Conservation (phyloP, 2,329 filamentous ascomycete genomes). For the Davidsoniella australis region DNA sequence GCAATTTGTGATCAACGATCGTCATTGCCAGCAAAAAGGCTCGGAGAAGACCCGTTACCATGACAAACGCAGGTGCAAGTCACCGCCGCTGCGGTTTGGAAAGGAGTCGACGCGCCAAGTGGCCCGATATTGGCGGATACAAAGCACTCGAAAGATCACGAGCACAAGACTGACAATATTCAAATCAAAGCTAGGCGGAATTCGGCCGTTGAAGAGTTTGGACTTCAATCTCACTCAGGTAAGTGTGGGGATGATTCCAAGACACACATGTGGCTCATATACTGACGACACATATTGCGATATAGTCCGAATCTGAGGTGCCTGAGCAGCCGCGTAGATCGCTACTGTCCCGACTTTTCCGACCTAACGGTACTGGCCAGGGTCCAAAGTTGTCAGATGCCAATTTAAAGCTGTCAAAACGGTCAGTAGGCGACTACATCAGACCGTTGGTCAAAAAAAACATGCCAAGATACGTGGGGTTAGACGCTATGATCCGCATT, state of each 20-base stretch:
- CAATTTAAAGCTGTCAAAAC: conserved; percentile 8
- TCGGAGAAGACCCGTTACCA: no score
- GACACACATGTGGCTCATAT: no score
- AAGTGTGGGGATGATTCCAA: conserved; percentile 14
- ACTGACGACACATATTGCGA: conserved; percentile 11
- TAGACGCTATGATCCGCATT: conserved; percentile 43
- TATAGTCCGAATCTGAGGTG: conserved; percentile 12
- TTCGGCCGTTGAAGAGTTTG: conserved; percentile 25
- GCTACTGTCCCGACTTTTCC: conserved; percentile 10
- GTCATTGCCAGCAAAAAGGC: no score
- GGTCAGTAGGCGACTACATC: conserved; percentile 11
- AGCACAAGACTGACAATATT: no score
- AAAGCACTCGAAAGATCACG: no score
- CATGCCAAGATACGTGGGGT: conserved; percentile 20
- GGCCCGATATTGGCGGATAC: not conserved
- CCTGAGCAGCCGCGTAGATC: conserved; percentile 12
- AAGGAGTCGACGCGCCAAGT: not conserved
- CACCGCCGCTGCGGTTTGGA: no score
- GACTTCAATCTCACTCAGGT: conserved; percentile 22
- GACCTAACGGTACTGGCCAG: not conserved
- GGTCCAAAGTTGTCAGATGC: conserved; percentile 1
- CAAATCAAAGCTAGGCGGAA: conserved; percentile 29
- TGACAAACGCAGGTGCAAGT: no score
- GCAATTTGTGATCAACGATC: no score
- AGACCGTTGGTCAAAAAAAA: conserved; percentile 11